These are phyloP conservation scores for Lathyrus sativus DNA, from an alignment of 306 rosid genomes.

Conservation along the genomic window DNA sequence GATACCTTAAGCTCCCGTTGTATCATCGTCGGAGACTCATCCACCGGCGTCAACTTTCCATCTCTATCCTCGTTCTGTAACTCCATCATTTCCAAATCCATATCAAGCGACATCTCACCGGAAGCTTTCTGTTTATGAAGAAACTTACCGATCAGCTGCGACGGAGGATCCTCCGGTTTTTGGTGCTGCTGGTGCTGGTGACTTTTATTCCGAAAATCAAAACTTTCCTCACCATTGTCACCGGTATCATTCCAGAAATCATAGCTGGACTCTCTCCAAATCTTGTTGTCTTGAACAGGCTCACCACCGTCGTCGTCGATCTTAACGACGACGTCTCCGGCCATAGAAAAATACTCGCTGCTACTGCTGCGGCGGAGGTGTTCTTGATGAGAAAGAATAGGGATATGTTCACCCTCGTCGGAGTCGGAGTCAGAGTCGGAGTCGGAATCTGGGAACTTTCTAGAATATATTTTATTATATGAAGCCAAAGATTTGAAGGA, in stretches of 20 bases:
- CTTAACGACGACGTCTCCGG: conserved; percentile 52
- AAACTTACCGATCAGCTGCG: conserved; percentile 70
- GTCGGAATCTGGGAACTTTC: conserved; percentile 31
- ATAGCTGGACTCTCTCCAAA: conserved; percentile 65
- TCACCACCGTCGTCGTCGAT: conserved; percentile 53
- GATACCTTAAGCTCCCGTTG: conserved; percentile 61
- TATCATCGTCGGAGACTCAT: conserved; percentile 56
- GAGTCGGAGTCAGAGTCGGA: not conserved
- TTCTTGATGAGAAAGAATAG: conserved; percentile 60
- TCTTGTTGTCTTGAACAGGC: not conserved
- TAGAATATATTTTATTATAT: conserved; percentile 37
- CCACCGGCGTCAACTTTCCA: conserved; percentile 47
- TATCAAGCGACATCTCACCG: conserved; percentile 70
- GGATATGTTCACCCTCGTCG: conserved; percentile 47
- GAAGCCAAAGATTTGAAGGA: conserved; percentile 67
- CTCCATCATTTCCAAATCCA: conserved; percentile 98
- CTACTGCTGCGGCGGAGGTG: not conserved
- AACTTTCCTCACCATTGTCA: conserved; percentile 32
- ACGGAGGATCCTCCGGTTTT: conserved; percentile 67
- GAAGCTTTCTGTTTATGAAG: conserved; percentile 74
- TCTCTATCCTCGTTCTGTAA: conserved; percentile 40
- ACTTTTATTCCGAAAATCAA: conserved; percentile 45
- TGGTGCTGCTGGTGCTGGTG: not conserved
- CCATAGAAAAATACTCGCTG: not conserved
- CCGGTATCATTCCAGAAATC: conserved; percentile 52